phyloP scores from a whole-genome alignment of 805 yeast genomes.

The Martiniozyma abietophila region DNA sequence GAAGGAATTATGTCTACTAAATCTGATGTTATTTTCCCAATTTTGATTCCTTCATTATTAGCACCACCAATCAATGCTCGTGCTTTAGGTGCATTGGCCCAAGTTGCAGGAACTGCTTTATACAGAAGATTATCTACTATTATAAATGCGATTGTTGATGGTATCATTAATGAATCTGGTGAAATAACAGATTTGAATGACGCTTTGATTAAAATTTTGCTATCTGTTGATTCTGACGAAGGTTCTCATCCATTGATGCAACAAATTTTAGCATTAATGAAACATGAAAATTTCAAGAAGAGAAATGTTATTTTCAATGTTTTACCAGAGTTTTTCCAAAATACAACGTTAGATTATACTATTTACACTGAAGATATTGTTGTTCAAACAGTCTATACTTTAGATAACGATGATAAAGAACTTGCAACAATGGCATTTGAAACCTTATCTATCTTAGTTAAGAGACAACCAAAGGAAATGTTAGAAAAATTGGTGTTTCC shows the following conservation, averaged over 20 bases:
- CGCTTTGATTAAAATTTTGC: conserved; percentile 60
- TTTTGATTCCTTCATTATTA: conserved; percentile 76
- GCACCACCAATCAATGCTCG: conserved; percentile 82
- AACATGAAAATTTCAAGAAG: conserved; percentile 60
- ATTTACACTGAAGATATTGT: conserved; percentile 70
- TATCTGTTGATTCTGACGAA: conserved; percentile 65
- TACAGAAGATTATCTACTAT: conserved; percentile 65
- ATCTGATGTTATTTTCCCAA: conserved; percentile 88
- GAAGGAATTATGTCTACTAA: conserved; percentile 88
- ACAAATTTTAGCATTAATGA: conserved; percentile 65
- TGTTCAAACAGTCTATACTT: conserved; percentile 53
- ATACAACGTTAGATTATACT: conserved; percentile 59
- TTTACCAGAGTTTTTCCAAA: conserved; percentile 60
- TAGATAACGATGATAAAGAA: conserved; percentile 58
- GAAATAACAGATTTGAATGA: conserved; percentile 32
- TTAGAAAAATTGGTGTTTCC: conserved; percentile 73
- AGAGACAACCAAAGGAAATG: conserved; percentile 64
- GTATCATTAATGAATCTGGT: conserved; percentile 33
- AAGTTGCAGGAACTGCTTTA: conserved; percentile 81
- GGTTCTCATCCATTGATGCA: conserved; percentile 82
- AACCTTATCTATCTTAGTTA: conserved; percentile 56
- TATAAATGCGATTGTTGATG: conserved; percentile 62
- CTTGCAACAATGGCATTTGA: conserved; percentile 59
- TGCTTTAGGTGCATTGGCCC: conserved; percentile 78
- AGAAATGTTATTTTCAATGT: conserved; percentile 58